These are phyloP conservation scores for Crithidia expoeki DNA, from an alignment of 208 protist species.

Conservation along the genomic window DNA sequence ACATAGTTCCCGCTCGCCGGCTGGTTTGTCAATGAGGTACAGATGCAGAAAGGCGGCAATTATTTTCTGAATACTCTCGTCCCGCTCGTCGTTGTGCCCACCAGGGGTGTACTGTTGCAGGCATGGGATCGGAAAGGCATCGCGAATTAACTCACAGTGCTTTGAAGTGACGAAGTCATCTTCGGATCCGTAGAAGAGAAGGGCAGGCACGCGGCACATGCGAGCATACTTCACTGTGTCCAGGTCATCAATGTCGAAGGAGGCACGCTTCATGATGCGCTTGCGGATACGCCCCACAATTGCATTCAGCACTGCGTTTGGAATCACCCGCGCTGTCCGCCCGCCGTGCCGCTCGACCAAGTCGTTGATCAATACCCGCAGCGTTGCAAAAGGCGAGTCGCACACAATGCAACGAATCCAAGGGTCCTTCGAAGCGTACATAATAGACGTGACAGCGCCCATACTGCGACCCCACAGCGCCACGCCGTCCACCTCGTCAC, in stretches of 20 bases:
- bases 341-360: slow-evolving; percentile 67
- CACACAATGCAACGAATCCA: slow-evolving; percentile 92
- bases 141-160: slow-evolving; percentile 78
- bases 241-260: slow-evolving; percentile 95
- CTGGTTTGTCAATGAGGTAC: slow-evolving; percentile 78
- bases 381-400: slow-evolving; percentile 93
- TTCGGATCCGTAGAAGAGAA: slow-evolving; percentile 92
- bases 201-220: slow-evolving; percentile 78
- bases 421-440: slow-evolving; percentile 93
- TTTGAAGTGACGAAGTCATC: slow-evolving; percentile 91
- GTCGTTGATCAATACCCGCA: slow-evolving; percentile 84
- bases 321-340: slow-evolving; percentile 60
- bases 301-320: slow-evolving; percentile 70
- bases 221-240: slow-evolving; percentile 85
- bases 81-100: slow-evolving; percentile 93
- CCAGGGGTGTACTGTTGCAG: slow-evolving; percentile 81
- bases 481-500: slow-evolving; percentile 71
- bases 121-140: slow-evolving; percentile 64
- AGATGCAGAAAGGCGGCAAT: slow-evolving; percentile 86
- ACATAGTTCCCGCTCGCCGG: slow-evolving; percentile 18
- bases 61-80: slow-evolving; percentile 65
- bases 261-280: slow-evolving; percentile 84
- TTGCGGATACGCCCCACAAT: slow-evolving; percentile 87
- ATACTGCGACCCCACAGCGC: slow-evolving; percentile 95
- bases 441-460: slow-evolving; percentile 95